Conservation (phyloP, 805 yeast species). For the Teunomyces cretensis region DNA sequence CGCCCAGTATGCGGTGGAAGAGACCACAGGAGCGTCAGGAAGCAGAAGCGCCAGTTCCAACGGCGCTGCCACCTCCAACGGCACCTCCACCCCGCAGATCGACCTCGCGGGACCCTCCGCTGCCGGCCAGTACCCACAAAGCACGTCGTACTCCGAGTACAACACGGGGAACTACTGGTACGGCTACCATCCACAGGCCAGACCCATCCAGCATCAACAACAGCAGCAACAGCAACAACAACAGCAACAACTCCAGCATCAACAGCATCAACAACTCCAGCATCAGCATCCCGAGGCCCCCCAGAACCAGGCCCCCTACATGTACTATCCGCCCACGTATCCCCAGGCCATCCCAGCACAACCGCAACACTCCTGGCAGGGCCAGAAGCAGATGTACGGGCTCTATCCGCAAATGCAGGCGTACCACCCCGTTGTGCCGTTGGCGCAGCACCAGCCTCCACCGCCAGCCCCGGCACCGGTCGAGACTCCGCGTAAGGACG, state of each 20-base stretch:
- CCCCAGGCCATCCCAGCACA: neutral
- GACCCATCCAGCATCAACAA: neutral
- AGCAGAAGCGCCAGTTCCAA: neutral
- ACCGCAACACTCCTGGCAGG: no score
- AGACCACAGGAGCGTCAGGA: no score
- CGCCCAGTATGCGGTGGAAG: neutral
- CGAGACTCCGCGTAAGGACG: neutral
- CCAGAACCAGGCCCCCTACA: neutral
- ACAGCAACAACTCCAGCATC: slow-evolving; percentile 3
- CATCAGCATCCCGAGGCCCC: neutral
- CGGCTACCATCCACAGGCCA: slow-evolving; percentile 11
- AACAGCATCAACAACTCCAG: neutral
- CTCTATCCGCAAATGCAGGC: slow-evolving; percentile 1
- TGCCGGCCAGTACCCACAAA: slow-evolving; percentile 3
- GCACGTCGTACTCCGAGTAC: slow-evolving; percentile 8
- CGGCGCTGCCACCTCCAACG: neutral
- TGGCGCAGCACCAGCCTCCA: neutral
- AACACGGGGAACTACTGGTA: slow-evolving; percentile 15
- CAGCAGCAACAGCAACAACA: slow-evolving; percentile 1
- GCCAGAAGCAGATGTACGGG: slow-evolving; percentile 1
- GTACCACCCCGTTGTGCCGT: slow-evolving; percentile 4
- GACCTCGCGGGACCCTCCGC: neutral
- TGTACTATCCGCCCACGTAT: slow-evolving; percentile 1
- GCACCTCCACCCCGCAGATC: neutral
- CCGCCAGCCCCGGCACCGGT: neutral